Percentiles rank a stretch among this genome's conserved stretches.
phyloP scores from a whole-genome alignment of 1,139 yeast species.

The Scheffersomyces segobiensis region DNA sequence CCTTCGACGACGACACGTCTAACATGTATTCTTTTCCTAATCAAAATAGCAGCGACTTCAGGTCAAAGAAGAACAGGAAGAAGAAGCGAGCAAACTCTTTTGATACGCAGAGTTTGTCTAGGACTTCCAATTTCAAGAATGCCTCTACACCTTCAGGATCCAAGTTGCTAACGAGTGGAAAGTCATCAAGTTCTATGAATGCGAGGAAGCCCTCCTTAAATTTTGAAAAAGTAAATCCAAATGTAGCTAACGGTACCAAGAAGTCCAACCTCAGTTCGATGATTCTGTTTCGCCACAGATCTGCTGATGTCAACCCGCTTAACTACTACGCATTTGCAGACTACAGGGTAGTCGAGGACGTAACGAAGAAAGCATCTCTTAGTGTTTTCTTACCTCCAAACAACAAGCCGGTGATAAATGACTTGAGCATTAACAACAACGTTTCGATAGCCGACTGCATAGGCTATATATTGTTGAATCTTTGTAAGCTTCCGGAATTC shows the following conservation, averaged over 20 bases:
- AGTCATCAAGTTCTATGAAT: not conserved
- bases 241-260: constrained; percentile 5
- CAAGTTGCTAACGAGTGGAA: not conserved
- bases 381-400: constrained; percentile 43
- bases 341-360: constrained; percentile 11
- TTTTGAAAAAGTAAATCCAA: constrained; percentile 26
- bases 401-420: constrained; percentile 29
- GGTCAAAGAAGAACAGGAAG: constrained; percentile 15
- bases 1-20: constrained; percentile 19
- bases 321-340: constrained; percentile 54
- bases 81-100: constrained; percentile 21
- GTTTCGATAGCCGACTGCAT: constrained; percentile 62
- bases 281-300: constrained; percentile 36
- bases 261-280: constrained; percentile 40
- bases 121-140: constrained; percentile 5
- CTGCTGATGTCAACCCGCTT: constrained; percentile 48
- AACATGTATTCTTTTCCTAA: constrained; percentile 18
- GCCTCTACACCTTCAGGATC: constrained; percentile 6
- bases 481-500: constrained; percentile 24
- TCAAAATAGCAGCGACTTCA: constrained; percentile 12
- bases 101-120: constrained; percentile 19
- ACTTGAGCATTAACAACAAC: constrained; percentile 42
- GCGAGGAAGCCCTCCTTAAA: constrained; percentile 12
- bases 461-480: constrained; percentile 53
- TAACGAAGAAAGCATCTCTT: constrained; percentile 29